Evolutionary conservation across 805 yeast genomes (phyloP).

Genomic region (Myxozyma neglecta): DNA sequence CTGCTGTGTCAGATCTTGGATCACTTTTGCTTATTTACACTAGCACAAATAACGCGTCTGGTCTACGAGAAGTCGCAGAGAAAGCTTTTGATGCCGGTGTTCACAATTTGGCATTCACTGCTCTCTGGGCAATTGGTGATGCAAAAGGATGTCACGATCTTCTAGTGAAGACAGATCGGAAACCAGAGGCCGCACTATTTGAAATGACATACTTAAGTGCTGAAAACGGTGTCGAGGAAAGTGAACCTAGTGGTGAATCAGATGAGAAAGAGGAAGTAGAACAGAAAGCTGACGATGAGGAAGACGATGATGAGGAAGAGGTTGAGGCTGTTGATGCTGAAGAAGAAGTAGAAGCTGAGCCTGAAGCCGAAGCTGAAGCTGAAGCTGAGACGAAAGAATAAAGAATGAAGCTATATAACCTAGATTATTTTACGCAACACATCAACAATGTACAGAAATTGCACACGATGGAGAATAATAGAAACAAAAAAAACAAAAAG

Average conservation of each 20-base stretch:
- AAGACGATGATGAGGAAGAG: constrained; percentile 3
- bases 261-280: constrained; percentile 13
- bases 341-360: constrained; percentile 10
- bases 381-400: constrained; percentile 5
- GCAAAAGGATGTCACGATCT: constrained; percentile 61
- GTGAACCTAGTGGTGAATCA: constrained; percentile 15
- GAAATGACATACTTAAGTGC: constrained; percentile 65
- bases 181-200: constrained; percentile 82
- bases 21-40: constrained; percentile 80
- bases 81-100: constrained; percentile 72
- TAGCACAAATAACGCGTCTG: constrained; percentile 68
- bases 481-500: no score
- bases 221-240: constrained; percentile 15
- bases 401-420: not conserved
- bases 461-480: no score
- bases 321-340: constrained; percentile 1
- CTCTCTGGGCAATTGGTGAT: constrained; percentile 85
- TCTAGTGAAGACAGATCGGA: constrained; percentile 65
- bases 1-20: constrained; percentile 76
- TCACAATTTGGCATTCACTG: constrained; percentile 86
- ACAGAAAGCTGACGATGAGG: constrained; percentile 10
- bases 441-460: no score
- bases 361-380: constrained; percentile 8
- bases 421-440: not conserved
- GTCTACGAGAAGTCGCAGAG: constrained; percentile 62